Evolutionary conservation across 23 red algal genomes (phyloP).

Genomic region (Gracilaria vermiculophylla): DNA sequence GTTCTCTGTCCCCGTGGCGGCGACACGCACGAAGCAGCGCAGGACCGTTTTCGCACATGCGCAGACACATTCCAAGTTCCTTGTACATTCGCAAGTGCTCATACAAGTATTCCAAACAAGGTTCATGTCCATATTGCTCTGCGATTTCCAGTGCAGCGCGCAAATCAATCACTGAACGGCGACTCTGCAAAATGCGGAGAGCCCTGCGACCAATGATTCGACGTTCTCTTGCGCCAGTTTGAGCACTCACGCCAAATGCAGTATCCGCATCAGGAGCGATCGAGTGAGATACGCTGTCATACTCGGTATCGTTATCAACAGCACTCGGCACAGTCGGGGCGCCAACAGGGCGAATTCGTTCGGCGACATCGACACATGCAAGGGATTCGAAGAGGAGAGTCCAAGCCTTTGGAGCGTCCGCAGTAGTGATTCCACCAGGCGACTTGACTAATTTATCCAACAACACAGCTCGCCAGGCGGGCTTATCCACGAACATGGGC

Average conservation of each 20-base stretch:
- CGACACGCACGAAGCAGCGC: conserved; percentile 68
- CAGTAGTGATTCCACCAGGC: conserved; percentile 27
- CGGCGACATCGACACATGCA: conserved; percentile 45
- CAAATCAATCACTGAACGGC: conserved; percentile 57
- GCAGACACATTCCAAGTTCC: conserved; percentile 63
- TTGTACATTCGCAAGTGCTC: conserved; percentile 75
- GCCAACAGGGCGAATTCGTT: not conserved
- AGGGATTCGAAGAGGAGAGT: conserved; percentile 66
- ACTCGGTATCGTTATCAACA: not conserved
- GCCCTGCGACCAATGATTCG: conserved; percentile 49
- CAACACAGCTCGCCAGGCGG: conserved; percentile 54
- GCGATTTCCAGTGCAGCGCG: conserved; percentile 66
- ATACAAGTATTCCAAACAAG: conserved; percentile 73
- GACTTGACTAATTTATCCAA: conserved; percentile 39
- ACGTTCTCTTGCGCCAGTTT: not conserved
- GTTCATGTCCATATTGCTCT: conserved; percentile 77
- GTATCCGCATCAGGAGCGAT: not conserved
- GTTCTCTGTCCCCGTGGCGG: conserved; percentile 73
- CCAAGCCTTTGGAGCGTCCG: conserved; percentile 47
- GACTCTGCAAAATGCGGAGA: conserved; percentile 63
- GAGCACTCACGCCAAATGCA: not conserved
- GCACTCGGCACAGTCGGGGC: not conserved
- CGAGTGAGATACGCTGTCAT: not conserved
- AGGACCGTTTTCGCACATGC: conserved; percentile 44
- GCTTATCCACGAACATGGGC: conserved; percentile 55